A percentile compares a stretch with the other conserved stretches of the same genome.
Conservation (phyloP, 495 filamentous ascomycete species). For the Melanomma pulvis-pyrius region DNA sequence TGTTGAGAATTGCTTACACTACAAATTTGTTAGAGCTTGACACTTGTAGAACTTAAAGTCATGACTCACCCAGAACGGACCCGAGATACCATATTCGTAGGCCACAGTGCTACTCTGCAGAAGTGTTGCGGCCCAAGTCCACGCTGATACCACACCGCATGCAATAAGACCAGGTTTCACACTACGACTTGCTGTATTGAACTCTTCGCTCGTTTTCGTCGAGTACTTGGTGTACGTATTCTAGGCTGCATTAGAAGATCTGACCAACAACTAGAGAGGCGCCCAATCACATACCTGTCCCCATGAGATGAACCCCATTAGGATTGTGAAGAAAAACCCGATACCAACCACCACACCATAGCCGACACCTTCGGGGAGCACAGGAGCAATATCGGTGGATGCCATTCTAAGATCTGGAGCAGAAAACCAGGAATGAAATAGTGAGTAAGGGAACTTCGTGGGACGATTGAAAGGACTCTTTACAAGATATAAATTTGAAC, state of each 20-base stretch:
- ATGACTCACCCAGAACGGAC: conserved; percentile 70
- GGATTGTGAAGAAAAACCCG: conserved; percentile 1
- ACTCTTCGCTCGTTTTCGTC: not conserved
- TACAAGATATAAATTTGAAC: too few species aligned
- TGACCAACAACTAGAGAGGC: not conserved
- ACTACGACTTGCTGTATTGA: conserved; percentile 68
- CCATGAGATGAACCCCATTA: conserved; percentile 5
- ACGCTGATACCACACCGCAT: conserved; percentile 86
- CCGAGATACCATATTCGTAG: conserved; percentile 88
- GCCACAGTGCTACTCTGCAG: conserved; percentile 83
- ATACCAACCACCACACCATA: too few species aligned
- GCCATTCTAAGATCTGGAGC: too few species aligned
- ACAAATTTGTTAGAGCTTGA: too few species aligned
- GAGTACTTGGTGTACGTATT: conserved; percentile 39
- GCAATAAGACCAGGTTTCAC: conserved; percentile 92
- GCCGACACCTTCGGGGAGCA: too few species aligned
- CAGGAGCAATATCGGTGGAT: too few species aligned
- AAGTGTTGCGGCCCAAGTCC: conserved; percentile 88
- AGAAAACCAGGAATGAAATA: too few species aligned
- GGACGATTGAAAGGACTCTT: too few species aligned
- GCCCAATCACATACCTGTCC: not conserved
- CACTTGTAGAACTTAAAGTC: conserved; percentile 50
- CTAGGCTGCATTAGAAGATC: not conserved
- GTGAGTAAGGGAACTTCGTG: too few species aligned
- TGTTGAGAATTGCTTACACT: too few species aligned